phyloP scores from a whole-genome alignment of 139 green algal genomes.

The Klebsormidium nitens region DNA sequence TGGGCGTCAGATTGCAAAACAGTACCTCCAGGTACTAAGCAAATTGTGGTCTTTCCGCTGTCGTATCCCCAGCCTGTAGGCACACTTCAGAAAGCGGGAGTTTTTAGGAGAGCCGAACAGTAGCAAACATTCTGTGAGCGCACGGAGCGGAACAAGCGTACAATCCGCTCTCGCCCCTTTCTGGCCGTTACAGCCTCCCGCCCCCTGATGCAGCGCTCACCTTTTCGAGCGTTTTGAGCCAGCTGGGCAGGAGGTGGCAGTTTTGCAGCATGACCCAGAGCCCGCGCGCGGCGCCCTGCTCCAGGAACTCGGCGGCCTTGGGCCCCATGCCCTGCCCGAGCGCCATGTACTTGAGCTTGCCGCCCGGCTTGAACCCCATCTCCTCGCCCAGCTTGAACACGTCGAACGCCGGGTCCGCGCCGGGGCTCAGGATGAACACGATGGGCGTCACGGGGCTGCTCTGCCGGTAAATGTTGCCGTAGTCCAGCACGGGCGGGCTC shows the following conservation, averaged over 20 bases:
- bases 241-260: conserved; percentile 77
- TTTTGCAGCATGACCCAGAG: conserved; percentile 88
- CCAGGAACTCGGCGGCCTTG: conserved; percentile 73
- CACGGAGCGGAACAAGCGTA: too few relatives aligned
- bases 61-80: too few relatives aligned
- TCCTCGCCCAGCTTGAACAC: conserved; percentile 83
- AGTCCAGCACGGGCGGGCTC: conserved; percentile 72
- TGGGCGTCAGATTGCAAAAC: too few relatives aligned
- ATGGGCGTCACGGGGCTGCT: conserved; percentile 66
- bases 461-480: conserved; percentile 62
- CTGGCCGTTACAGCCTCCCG: too few relatives aligned
- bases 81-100: too few relatives aligned
- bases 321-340: conserved; percentile 85
- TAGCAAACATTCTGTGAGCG: too few relatives aligned
- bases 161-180: too few relatives aligned
- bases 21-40: too few relatives aligned
- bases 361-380: conserved; percentile 70
- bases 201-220: too few relatives aligned
- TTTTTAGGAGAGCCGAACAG: too few relatives aligned
- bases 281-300: conserved; percentile 59
- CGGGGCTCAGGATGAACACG: conserved; percentile 84
- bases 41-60: too few relatives aligned
- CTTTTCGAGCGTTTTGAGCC: conserved; percentile 81
- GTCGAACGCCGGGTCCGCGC: conserved; percentile 80
- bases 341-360: conserved; percentile 87